These are phyloP conservation scores for Mycena sanguinolenta DNA, from an alignment of 768 basidiomycete genomes.

Conservation along the genomic window DNA sequence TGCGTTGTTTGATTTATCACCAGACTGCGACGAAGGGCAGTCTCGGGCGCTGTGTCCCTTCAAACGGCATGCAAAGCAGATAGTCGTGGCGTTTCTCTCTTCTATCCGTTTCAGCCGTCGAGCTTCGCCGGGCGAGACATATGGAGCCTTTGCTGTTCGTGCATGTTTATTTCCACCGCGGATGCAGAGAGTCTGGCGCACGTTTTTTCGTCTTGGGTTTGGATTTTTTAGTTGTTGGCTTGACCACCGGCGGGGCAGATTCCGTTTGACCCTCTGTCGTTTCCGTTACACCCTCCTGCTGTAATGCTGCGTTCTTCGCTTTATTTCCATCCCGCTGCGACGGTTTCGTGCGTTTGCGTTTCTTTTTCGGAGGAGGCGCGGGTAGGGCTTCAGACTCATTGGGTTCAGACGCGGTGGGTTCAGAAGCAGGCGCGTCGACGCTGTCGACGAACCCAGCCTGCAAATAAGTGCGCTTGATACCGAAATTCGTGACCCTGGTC, in stretches of 20 bases:
- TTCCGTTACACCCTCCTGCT: conserved; percentile 13
- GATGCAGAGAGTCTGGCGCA: conserved; percentile 13
- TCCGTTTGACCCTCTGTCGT: conserved; percentile 35
- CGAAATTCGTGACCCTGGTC: conserved; percentile 68
- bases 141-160: conserved; percentile 38
- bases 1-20: conserved; percentile 41
- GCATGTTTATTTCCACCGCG: conserved; percentile 28
- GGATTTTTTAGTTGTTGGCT: conserved; percentile 3
- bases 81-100: conserved; percentile 68
- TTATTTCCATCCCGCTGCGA: conserved; percentile 57
- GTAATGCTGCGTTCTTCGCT: conserved; percentile 26
- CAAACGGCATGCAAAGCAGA: conserved; percentile 89
- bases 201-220: conserved; percentile 29
- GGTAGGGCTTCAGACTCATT: conserved; percentile 29
- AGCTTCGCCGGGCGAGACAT: conserved; percentile 60
- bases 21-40: conserved; percentile 68
- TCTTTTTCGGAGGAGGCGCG: conserved; percentile 62
- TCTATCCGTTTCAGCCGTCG: conserved; percentile 76
- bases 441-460: conserved; percentile 67
- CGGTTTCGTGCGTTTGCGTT: conserved; percentile 68
- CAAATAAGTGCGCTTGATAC: conserved; percentile 79
- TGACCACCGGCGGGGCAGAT: conserved; percentile 14
- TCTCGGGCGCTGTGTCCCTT: conserved; percentile 87
- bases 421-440: conserved; percentile 6
- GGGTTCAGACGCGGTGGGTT: conserved; percentile 15